Percentiles rank a stretch among this genome's conserved stretches.
phyloP scores from a whole-genome alignment of 1,284 basidiomycete species.

The Tylopilus sp. region DNA sequence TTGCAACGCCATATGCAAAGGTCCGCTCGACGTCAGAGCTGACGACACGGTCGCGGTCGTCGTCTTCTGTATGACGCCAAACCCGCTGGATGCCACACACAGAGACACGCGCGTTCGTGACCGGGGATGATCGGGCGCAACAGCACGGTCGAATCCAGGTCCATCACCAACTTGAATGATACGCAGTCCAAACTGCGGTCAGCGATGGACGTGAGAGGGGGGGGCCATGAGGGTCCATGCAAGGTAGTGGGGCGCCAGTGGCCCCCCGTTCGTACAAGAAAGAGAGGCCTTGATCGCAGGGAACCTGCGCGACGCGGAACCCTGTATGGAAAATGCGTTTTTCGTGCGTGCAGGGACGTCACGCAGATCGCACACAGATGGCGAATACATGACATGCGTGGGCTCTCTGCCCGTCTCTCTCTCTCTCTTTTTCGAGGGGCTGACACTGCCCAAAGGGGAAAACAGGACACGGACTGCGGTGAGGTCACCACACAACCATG shows the following conservation, averaged over 20 bases:
- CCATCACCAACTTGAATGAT: background rate
- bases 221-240: background rate
- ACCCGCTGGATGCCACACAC: conserved; percentile 2
- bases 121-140: conserved; percentile 8
- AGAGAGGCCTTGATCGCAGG: background rate
- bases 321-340: conserved; percentile 1
- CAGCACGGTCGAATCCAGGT: background rate
- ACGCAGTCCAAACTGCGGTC: conserved; percentile 20
- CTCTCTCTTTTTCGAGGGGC: too few species aligned
- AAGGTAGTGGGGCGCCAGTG: background rate
- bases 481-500: conserved; percentile 4
- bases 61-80: conserved; percentile 2
- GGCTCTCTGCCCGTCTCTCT: too few species aligned
- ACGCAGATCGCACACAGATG: background rate
- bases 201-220: conserved; percentile 1
- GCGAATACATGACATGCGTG: background rate
- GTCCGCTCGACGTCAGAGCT: conserved; percentile 1
- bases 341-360: background rate
- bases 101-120: background rate
- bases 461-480: conserved; percentile 5
- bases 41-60: background rate
- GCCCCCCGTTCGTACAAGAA: background rate
- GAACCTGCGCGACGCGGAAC: background rate
- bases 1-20: conserved; percentile 6
- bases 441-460: background rate